Evolutionary conservation across 2,329 filamentous ascomycete species (phyloP), one percentile per base, ranked within the genome.

Genomic region (Rhynchosporium agropyri): DNA sequence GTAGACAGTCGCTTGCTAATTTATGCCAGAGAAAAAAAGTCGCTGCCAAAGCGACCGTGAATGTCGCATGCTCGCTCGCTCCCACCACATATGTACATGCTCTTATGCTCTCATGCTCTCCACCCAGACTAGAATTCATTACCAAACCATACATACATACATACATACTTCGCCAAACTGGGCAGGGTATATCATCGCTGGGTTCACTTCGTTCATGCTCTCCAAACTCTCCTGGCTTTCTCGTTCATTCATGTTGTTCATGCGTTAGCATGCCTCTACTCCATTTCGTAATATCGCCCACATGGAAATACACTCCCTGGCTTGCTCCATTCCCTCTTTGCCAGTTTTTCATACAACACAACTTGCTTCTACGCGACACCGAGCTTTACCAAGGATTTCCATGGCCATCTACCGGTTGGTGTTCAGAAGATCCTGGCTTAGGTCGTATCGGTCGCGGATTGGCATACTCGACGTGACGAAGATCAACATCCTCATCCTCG

Each of bases 401-500:
- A 7, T 59, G 50, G 20, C 45, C 7, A 15, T 59, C 56, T 9
- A 50, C 33, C 33, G 33, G 33, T 36, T 10, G 6, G 6, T 51
- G 26, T 8, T 6, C 5, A 42, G 48, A 8, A 48, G 13, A 58
- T 36, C 1, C 9, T 6, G 65, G 65, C 60, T 70, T 72, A 10
- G 69, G 70, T 38, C 69, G 59, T 36, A 72, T 49, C 3, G 65
- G 65, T 54, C 67, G 63, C 10, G 68, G 69, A 33, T 64, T 64
- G 4, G 59, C 67, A 65, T 70, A 65, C 57, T 71, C 69, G 3
- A 67, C 53, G 56, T 70, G 68, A 61, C 65, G 40, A 57, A 36
- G 69, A 33, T 64, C 63, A 4, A 59, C 66, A 65, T 70, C 65
- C 54, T 71, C 69, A 3, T 66, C 53, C 51, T 70, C 67, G 62